These are phyloP conservation scores for Cutaneotrichosporon sp. DNA, from an alignment of 1,284 basidiomycete species.

Conservation along the genomic window DNA sequence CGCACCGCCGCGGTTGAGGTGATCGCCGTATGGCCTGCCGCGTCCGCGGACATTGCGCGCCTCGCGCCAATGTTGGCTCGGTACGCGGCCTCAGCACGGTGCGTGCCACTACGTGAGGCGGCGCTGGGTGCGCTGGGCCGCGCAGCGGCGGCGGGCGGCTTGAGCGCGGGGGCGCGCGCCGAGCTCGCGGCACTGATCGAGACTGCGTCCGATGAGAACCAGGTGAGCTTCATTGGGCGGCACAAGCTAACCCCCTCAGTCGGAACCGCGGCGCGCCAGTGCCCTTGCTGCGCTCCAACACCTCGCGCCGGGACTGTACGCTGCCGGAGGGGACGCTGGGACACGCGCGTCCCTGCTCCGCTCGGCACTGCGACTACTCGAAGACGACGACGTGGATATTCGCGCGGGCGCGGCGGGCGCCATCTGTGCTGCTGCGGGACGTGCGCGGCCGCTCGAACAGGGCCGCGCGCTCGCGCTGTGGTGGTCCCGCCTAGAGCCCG, in stretches of 20 bases:
- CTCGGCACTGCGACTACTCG: slow-evolving; percentile 29
- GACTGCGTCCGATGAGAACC: slow-evolving; percentile 10
- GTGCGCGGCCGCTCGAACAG: slow-evolving; percentile 19
- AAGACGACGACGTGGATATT: slow-evolving; percentile 44
- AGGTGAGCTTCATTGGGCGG: not conserved
- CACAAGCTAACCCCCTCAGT: slow-evolving; percentile 17
- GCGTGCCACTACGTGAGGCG: slow-evolving; percentile 38
- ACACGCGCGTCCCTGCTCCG: slow-evolving; percentile 9
- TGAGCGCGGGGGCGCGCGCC: not conserved
- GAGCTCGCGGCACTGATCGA: slow-evolving; percentile 1
- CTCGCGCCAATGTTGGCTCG: not conserved
- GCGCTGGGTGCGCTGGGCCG: slow-evolving; percentile 30
- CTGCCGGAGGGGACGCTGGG: slow-evolving; percentile 10
- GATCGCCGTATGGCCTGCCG: slow-evolving; percentile 4
- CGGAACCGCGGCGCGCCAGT: slow-evolving; percentile 28
- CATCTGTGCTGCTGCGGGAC: slow-evolving; percentile 21
- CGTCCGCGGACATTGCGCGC: not conserved
- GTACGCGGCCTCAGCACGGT: slow-evolving; percentile 9
- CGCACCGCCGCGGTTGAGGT: slow-evolving; percentile 9
- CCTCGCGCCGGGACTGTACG: slow-evolving; percentile 6
- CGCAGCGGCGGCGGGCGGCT: slow-evolving; percentile 2
- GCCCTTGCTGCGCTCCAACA: slow-evolving; percentile 25
- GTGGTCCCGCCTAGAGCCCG: slow-evolving; percentile 28
- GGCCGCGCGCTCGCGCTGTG: slow-evolving; percentile 27
- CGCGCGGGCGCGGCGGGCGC: slow-evolving; percentile 26